Evolutionary conservation across 768 basidiomycete species (phyloP).

Genomic region (Lentinula detonsa): DNA sequence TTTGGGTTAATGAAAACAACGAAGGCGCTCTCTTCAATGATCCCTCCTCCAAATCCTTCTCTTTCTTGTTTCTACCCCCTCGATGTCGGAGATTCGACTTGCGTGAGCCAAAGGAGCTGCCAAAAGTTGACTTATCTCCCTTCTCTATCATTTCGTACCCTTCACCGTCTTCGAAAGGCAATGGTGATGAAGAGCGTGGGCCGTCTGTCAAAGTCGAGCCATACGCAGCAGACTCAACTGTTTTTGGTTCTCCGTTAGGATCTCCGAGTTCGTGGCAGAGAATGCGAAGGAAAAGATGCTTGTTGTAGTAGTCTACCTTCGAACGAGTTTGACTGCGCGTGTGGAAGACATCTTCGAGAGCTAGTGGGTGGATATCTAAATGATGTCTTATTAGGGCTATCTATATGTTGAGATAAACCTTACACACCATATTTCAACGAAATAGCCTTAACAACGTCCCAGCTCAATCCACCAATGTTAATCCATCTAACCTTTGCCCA

Average conservation of each 20-base stretch:
- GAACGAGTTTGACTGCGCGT: slow-evolving; percentile 49
- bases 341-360: slow-evolving; percentile 65
- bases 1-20: background rate
- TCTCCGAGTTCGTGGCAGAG: slow-evolving; percentile 54
- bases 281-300: slow-evolving; percentile 66
- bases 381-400: background rate
- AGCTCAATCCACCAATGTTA: slow-evolving; percentile 55
- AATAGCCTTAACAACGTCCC: slow-evolving; percentile 59
- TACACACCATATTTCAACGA: slow-evolving; percentile 51
- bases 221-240: background rate
- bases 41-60: slow-evolving; percentile 12
- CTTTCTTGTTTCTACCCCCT: background rate
- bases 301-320: slow-evolving; percentile 64
- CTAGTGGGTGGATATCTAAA: slow-evolving; percentile 43
- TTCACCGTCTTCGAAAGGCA: slow-evolving; percentile 20
- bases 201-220: slow-evolving; percentile 12
- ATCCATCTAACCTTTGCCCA: slow-evolving; percentile 59
- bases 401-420: background rate
- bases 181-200: slow-evolving; percentile 31
- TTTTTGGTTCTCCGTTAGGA: slow-evolving; percentile 16
- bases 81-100: slow-evolving; percentile 5
- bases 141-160: slow-evolving; percentile 11
- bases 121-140: slow-evolving; percentile 23
- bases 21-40: slow-evolving; percentile 2
- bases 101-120: slow-evolving; percentile 16